These are phyloP conservation scores for Sextonia rubra DNA, from an alignment of 164 flowering plant species.

Conservation along the genomic window DNA sequence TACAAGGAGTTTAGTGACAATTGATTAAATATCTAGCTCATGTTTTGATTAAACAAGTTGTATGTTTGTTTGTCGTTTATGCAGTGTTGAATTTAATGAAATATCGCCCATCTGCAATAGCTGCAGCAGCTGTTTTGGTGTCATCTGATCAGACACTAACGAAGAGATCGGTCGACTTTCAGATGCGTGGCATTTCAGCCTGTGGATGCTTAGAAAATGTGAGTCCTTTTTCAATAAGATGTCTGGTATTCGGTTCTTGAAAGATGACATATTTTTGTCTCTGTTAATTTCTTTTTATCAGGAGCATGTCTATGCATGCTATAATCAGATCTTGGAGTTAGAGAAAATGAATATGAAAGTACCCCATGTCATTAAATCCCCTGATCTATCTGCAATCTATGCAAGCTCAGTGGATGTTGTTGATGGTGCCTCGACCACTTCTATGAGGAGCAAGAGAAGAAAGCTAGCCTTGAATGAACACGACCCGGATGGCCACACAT, in stretches of 20 bases:
- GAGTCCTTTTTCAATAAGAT: constrained; percentile 17
- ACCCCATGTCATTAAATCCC: constrained; percentile 22
- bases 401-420: constrained; percentile 18
- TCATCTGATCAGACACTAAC: constrained; percentile 41
- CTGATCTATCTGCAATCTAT: constrained; percentile 27
- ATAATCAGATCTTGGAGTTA: constrained; percentile 32
- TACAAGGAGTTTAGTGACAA: neutral
- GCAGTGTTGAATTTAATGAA: constrained; percentile 43
- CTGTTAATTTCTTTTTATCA: constrained; percentile 23
- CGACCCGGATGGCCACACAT: constrained; percentile 52
- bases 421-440: constrained; percentile 22
- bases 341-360: constrained; percentile 22
- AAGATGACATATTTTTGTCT: constrained; percentile 2
- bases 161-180: constrained; percentile 34
- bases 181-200: constrained; percentile 29
- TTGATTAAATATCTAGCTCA: neutral
- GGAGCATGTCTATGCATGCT: constrained; percentile 51
- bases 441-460: constrained; percentile 33
- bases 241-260: neutral
- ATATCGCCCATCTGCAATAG: constrained; percentile 56
- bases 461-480: constrained; percentile 25
- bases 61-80: constrained; percentile 7
- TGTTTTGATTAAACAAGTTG: constrained; percentile 21
- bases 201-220: constrained; percentile 34
- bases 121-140: constrained; percentile 58